phyloP scores from a whole-genome alignment of 805 yeast species.

The Yamadazyma phyllophila region DNA sequence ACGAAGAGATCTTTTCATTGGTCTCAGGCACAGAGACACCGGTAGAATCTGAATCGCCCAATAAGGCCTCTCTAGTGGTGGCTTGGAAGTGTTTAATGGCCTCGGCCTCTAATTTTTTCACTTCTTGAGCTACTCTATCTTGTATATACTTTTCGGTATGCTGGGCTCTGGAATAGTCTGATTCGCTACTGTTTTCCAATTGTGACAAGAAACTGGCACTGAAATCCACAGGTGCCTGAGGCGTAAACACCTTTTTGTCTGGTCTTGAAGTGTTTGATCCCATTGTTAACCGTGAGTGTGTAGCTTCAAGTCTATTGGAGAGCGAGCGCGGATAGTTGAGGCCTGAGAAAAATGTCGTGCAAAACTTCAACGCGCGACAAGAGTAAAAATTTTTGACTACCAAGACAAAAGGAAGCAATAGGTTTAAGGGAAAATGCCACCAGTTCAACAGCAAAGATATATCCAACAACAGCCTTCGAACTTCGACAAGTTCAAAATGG shows the following conservation, averaged over 20 bases:
- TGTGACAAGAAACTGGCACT: conserved; percentile 62
- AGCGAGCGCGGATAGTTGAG: not conserved
- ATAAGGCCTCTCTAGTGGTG: conserved; percentile 43
- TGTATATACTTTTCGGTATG: conserved; percentile 64
- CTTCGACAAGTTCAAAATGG: conserved; percentile 98
- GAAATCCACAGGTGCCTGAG: conserved; percentile 66
- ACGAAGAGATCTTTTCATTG: conserved; percentile 41
- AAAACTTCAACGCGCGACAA: not conserved
- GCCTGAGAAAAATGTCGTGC: not conserved
- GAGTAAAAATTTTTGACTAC: not conserved
- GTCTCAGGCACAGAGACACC: conserved; percentile 27
- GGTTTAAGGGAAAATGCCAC: conserved; percentile 43
- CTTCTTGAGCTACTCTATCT: conserved; percentile 58
- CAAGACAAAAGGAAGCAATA: not conserved
- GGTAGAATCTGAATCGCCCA: conserved; percentile 25
- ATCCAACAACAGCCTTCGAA: conserved; percentile 66
- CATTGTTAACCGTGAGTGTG: conserved; percentile 31
- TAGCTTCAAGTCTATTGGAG: conserved; percentile 5
- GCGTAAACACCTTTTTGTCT: conserved; percentile 64
- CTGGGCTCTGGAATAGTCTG: conserved; percentile 71
- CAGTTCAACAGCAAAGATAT: conserved; percentile 66
- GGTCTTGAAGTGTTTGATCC: conserved; percentile 62
- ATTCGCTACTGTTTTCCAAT: conserved; percentile 59
- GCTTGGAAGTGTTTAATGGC: conserved; percentile 51
- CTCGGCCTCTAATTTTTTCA: conserved; percentile 52